Conservation (phyloP, 148 eudicot genomes). For the Amaranthus cruentus region DNA sequence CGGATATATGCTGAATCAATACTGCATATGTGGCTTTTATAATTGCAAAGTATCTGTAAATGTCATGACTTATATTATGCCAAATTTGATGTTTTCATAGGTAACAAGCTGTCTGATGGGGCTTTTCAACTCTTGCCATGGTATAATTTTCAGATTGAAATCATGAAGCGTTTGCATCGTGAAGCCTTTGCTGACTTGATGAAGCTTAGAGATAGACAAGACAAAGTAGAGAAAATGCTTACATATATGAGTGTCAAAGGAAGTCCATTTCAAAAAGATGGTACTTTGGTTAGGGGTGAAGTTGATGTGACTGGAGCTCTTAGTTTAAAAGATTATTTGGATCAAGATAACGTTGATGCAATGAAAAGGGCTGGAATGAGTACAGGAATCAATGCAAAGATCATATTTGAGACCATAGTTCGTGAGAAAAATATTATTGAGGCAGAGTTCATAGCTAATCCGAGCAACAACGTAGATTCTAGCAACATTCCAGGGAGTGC, state of each 20-base stretch:
- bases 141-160: conserved; percentile 81
- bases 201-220: conserved; percentile 95
- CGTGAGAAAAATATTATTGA: conserved; percentile 57
- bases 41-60: not conserved
- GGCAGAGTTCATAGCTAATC: conserved; percentile 64
- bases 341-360: conserved; percentile 44
- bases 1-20: not conserved
- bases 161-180: conserved; percentile 90
- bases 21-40: not conserved
- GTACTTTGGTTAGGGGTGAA: conserved; percentile 76
- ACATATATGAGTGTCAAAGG: conserved; percentile 57
- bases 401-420: conserved; percentile 60
- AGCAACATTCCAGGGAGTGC: conserved; percentile 38
- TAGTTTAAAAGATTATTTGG: conserved; percentile 40
- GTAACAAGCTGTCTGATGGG: conserved; percentile 40
- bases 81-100: conserved; percentile 31
- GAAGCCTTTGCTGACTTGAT: conserved; percentile 94
- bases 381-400: conserved; percentile 60
- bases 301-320: conserved; percentile 57
- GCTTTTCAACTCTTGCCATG: conserved; percentile 46
- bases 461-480: conserved; percentile 27
- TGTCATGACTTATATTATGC: conserved; percentile 16
- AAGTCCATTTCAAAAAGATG: conserved; percentile 62
- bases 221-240: conserved; percentile 73
- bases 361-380: conserved; percentile 53